These are phyloP conservation scores for Monsonia emarginata DNA, from an alignment of 441 rosid species.

Conservation along the genomic window DNA sequence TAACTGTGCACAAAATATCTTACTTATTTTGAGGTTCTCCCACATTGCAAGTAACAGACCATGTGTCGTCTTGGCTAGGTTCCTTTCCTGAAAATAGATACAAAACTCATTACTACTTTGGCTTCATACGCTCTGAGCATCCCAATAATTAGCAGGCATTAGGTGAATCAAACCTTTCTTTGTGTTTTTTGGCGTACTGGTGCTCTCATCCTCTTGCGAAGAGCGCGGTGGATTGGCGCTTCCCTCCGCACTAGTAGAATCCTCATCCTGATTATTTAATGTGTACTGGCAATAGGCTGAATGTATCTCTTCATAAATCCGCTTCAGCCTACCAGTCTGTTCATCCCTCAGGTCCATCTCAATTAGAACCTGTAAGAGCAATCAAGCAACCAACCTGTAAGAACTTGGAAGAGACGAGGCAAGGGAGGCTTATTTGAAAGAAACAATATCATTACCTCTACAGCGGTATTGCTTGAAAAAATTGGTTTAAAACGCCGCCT, in stretches of 20 bases:
- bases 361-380: constrained; percentile 46
- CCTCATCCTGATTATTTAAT: constrained; percentile 19
- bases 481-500: constrained; percentile 60
- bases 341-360: constrained; percentile 79
- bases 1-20: not conserved
- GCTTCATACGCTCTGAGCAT: no score
- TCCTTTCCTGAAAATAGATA: constrained; percentile 33
- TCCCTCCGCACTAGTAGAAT: constrained; percentile 7
- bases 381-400: constrained; percentile 20
- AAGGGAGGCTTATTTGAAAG: constrained; percentile 1
- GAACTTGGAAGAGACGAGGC: constrained; percentile 8
- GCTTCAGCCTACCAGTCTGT: constrained; percentile 42
- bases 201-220: constrained; percentile 2
- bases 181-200: constrained; percentile 20
- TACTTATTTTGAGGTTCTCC: constrained; percentile 13
- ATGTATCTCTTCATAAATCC: constrained; percentile 35
- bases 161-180: constrained; percentile 36
- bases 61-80: constrained; percentile 22
- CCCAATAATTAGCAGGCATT: not conserved
- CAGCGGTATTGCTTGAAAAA: constrained; percentile 47
- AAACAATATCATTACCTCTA: constrained; percentile 38
- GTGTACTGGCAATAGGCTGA: constrained; percentile 64
- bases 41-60: constrained; percentile 21
- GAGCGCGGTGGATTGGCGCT: constrained; percentile 12
- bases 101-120: constrained; percentile 6